Evolutionary conservation across 192 early-diverging fungal genomes (phyloP), one percentile per base, ranked within the genome.

Genomic region (Oehlia diaphana): DNA sequence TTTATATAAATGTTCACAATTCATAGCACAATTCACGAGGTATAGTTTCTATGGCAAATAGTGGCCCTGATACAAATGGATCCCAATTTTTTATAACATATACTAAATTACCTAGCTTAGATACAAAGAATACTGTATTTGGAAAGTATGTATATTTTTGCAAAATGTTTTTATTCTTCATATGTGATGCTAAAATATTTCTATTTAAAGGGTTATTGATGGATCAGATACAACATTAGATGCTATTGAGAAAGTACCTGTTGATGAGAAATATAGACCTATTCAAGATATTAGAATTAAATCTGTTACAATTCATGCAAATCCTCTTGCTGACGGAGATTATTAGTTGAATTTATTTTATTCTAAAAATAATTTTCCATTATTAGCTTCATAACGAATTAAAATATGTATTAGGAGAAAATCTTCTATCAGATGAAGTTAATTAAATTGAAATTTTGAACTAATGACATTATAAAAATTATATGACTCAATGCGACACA

Each of bases 31-130:
- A 95, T 81, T 89, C 91, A 6, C 89, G 95, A 10, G 95, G 95
- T 19, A 93, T 94, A 1, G 92, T 98, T 5, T 94, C 93, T 19
- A 98, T 98, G 96, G 96, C 96, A 33, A 97, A 95, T 80, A 92
- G 92, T 14, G 95, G 95, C 8, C 92, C 95, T 0, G 88, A 97
- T 68, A 96, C 95, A 33, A 97, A 97, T 73, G 92, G 90, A n/a
- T 95, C 93, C 21, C 94, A 94, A 79, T 94, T 94, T 86, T 98
- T 98, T 81, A 98, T 98, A 66, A 94, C 94, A 1, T 97, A 96
- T 72, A 91, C 83, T 37, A 93, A 94, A 66, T 94, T 96, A 77
- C 90, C 95, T 23, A 94, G 94, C 82, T 83, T 98, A 21, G 96
- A 98, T 74, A 88, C 90, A 68, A 98, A 96, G 75, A 94, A 98